Conservation (phyloP, 495 filamentous ascomycete genomes). For the Penicillium tannophilum region DNA sequence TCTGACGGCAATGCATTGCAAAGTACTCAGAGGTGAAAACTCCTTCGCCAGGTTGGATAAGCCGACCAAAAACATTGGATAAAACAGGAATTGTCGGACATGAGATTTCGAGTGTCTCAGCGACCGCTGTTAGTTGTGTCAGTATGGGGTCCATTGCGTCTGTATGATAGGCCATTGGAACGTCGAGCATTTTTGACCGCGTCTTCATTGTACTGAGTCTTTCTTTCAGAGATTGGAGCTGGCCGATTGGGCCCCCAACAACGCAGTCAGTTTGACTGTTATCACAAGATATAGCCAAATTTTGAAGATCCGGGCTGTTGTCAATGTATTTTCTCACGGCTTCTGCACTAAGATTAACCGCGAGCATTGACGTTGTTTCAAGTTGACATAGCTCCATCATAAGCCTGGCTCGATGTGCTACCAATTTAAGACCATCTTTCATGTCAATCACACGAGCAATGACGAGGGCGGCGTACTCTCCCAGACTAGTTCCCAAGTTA, state of each 20-base stretch:
- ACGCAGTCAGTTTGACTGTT: not conserved
- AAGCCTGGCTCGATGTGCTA: not conserved
- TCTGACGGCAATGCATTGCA: not conserved
- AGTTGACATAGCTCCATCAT: not conserved
- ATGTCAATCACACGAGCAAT: not conserved
- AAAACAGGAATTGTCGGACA: not conserved
- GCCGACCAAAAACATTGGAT: not conserved
- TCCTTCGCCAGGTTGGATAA: not conserved
- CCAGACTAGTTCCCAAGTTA: not conserved
- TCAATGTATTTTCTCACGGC: not conserved
- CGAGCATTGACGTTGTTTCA: not conserved
- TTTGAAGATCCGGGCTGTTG: not conserved
- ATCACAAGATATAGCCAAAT: slow-evolving; percentile 1
- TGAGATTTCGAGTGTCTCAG: not conserved
- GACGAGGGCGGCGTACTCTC: not conserved
- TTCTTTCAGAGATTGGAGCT: not conserved
- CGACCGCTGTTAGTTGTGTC: not conserved
- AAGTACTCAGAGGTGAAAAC: not conserved
- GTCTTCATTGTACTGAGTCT: not conserved
- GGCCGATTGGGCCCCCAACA: not conserved
- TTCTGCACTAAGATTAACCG: not conserved
- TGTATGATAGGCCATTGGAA: slow-evolving; percentile 3
- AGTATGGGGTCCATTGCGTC: slow-evolving; percentile 2
- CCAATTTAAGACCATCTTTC: not conserved
- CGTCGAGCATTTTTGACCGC: not conserved